Evolutionary conservation across 495 filamentous ascomycete genomes (phyloP).

Genomic region (Podospora pseudocomata): DNA sequence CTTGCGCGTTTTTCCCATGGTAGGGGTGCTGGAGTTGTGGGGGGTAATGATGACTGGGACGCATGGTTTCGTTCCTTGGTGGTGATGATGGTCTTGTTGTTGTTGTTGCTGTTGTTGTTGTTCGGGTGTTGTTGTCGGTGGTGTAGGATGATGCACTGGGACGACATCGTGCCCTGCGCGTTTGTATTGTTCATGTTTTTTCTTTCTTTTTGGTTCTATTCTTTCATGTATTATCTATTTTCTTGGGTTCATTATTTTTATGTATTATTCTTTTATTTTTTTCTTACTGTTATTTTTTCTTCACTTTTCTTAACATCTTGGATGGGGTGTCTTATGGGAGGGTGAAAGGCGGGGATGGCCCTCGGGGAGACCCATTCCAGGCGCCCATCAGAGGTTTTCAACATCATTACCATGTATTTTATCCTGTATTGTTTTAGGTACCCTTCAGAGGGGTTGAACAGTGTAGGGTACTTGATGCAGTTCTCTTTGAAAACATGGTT

Average conservation of each 20-base stretch:
- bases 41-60: neutral
- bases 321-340: too few relatives aligned
- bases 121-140: neutral
- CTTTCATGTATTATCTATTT: neutral
- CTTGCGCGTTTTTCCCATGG: too few relatives aligned
- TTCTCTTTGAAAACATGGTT: too few relatives aligned
- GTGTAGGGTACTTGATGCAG: too few relatives aligned
- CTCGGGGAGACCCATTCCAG: too few relatives aligned
- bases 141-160: neutral
- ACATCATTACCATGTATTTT: too few relatives aligned
- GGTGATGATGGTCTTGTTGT: neutral
- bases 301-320: neutral
- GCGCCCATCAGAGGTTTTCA: too few relatives aligned
- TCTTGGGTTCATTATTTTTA: neutral
- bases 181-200: neutral
- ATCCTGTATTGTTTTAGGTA: too few relatives aligned
- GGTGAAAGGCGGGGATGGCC: too few relatives aligned
- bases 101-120: neutral
- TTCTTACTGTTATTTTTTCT: neutral
- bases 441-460: too few relatives aligned
- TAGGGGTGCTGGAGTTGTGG: neutral
- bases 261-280: neutral
- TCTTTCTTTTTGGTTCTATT: neutral
- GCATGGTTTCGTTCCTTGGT: neutral
- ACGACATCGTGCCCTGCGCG: neutral